A percentile compares a stretch with the other conserved stretches of the same genome.
Conservation (phyloP, 345 rosid genomes). For the Camelina sativa region DNA sequence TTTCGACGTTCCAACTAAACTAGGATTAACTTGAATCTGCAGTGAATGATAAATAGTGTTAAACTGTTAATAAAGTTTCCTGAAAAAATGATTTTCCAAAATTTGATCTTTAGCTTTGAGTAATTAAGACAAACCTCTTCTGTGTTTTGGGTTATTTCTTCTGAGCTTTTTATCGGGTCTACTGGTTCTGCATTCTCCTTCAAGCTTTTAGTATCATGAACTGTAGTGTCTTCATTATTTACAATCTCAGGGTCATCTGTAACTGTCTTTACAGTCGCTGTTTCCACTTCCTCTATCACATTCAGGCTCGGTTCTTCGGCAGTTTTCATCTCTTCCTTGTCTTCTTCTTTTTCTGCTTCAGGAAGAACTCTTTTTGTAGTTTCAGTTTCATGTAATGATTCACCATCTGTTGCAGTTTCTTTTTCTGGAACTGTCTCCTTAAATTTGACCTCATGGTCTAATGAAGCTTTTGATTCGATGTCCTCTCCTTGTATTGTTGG, state of each 20-base stretch:
- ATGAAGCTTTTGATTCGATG: no score
- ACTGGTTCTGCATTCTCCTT: constrained; percentile 27
- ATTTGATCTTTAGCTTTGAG: constrained; percentile 2
- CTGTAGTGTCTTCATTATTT: constrained; percentile 11
- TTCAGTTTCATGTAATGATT: constrained; percentile 3
- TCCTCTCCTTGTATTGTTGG: neutral
- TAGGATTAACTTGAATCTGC: constrained; percentile 6
- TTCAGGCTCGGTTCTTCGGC: neutral
- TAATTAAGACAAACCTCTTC: constrained; percentile 20
- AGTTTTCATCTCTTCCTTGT: neutral
- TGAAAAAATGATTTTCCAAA: neutral
- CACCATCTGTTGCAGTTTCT: neutral
- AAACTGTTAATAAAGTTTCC: neutral
- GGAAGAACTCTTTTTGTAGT: constrained; percentile 12
- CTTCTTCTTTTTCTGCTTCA: constrained; percentile 21
- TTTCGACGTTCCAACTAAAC: neutral
- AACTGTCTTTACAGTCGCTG: constrained; percentile 3
- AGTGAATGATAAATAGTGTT: neutral
- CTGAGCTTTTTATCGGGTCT: neutral
- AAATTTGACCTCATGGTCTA: neutral
- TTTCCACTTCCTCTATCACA: constrained; percentile 4
- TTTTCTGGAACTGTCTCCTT: constrained; percentile 14
- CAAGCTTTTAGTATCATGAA: constrained; percentile 11
- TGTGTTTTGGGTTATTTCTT: no score
- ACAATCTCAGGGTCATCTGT: constrained; percentile 3